Base-by-base conservation (phyloP, 179 eudicot species). In the Corrigiola litoralis region DNA sequence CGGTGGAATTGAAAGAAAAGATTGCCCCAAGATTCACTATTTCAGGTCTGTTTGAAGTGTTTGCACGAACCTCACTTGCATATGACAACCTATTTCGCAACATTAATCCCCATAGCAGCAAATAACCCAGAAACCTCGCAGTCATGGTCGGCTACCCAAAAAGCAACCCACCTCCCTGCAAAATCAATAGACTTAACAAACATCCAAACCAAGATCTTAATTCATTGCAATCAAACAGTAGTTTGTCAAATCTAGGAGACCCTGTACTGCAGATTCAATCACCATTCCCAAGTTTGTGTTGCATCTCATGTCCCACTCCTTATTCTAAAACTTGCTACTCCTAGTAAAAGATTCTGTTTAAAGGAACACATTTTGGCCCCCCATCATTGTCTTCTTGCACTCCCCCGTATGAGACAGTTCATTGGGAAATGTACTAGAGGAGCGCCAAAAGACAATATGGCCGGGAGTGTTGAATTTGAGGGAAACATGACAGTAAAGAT, bases 11-110 rank as follows among this genome's bases (percentile, higher is more conserved):
- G 21, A 73, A 76, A 11, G 85, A 56, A 16, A 84, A 48, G 17
- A 87, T 74, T 27, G 81, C 76, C 34, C 94, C 96, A 68, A 86
- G 66, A 16, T 83, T 77, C 41, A 89, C 87, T 32, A 56, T 77
- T 40, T 47, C 72, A n/a, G 96, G 92, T 69, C 87, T 80, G 20
- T 20, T 72, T 23, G 85, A 67, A 56, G 55, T 27, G 69, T 58
- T 73, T 53, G 68, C 29, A 69, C 36, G 51, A 68, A 37, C 46
- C 47, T 70, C 69, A 71, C 23, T 37, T 54, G 67, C 75, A 46
- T 48, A 71, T 14, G 65, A 63, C 32, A 77, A 63, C 62, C 75
- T 66, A 47, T 56, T 46, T 20, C 60, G 59, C 45, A 59, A 29
- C 29, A 37, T 13, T 25, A 47, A 28, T 16, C 49, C 67, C 47